Evolutionary conservation across 2,329 filamentous ascomycete genomes (phyloP).

Genomic region (Emergomyces orientalis): DNA sequence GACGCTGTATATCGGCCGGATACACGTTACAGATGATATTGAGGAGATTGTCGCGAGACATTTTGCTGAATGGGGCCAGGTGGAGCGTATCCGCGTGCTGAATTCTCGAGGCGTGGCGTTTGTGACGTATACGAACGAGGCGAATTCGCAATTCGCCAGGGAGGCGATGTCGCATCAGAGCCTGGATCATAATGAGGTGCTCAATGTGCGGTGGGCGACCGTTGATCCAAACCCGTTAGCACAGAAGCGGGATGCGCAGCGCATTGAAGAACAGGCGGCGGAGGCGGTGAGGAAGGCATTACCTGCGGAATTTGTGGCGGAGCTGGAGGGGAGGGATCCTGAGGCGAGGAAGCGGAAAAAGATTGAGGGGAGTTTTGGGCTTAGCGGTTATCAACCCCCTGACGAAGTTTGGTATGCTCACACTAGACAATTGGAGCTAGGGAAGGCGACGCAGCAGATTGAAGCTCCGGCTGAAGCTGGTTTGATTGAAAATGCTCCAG

Average conservation of each 20-base stretch:
- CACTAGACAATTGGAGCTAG: constrained; percentile 58
- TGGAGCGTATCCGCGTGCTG: constrained; percentile 80
- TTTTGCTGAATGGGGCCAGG: constrained; percentile 91
- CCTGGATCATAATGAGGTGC: constrained; percentile 79
- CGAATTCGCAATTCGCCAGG: constrained; percentile 82
- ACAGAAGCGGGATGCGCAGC: constrained; percentile 77
- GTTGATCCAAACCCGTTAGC: constrained; percentile 93
- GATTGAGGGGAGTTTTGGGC: constrained; percentile 77
- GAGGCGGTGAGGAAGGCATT: constrained; percentile 83
- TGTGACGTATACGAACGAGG: constrained; percentile 86
- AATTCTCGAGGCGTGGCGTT: constrained; percentile 88
- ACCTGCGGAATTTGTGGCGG: constrained; percentile 81
- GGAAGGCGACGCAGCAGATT: constrained; percentile 44
- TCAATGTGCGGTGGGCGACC: constrained; percentile 96
- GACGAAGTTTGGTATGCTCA: constrained; percentile 89
- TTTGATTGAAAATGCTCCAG: constrained; percentile 39
- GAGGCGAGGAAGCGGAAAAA: constrained; percentile 81
- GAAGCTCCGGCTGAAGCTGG: constrained; percentile 39
- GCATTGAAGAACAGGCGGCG: constrained; percentile 91
- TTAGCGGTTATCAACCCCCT: constrained; percentile 86
- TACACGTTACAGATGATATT: constrained; percentile 93
- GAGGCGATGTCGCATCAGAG: constrained; percentile 94
- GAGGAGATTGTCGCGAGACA: constrained; percentile 92
- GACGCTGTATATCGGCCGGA: constrained; percentile 85
- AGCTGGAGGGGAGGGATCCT: constrained; percentile 85